Conservation (phyloP, 2,329 filamentous ascomycete species). For the Geoglossum cookeanum region DNA sequence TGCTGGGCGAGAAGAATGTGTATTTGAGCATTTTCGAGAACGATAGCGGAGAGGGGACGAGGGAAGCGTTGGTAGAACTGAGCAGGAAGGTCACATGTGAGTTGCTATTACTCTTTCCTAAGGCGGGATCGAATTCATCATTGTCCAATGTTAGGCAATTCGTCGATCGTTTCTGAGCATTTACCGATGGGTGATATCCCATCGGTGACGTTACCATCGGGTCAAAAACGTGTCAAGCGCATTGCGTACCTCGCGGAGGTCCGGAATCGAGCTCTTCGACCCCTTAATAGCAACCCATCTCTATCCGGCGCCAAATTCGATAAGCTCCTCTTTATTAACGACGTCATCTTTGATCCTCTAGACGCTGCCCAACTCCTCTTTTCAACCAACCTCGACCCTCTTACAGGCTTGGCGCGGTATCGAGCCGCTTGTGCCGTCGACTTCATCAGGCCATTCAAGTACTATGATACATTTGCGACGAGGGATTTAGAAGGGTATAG, state of each 20-base stretch:
- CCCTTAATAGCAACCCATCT: constrained; percentile 31
- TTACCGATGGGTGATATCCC: constrained; percentile 37
- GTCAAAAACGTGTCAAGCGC: constrained; percentile 35
- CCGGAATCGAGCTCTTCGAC: constrained; percentile 48
- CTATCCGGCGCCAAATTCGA: constrained; percentile 24
- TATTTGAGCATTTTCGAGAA: constrained; percentile 60
- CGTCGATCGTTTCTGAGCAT: constrained; percentile 37
- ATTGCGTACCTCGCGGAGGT: constrained; percentile 55
- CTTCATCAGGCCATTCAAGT: constrained; percentile 46
- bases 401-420: constrained; percentile 32
- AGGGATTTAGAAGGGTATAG: constrained; percentile 46
- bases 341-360: constrained; percentile 41
- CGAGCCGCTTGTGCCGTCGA: constrained; percentile 53
- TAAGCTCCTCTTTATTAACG: constrained; percentile 46
- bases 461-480: constrained; percentile 57
- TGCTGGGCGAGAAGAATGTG: constrained; percentile 47
- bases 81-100: constrained; percentile 29
- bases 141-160: constrained; percentile 18
- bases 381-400: constrained; percentile 32
- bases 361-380: constrained; percentile 44
- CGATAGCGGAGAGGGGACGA: constrained; percentile 39
- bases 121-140: neutral
- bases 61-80: constrained; percentile 34
- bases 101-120: constrained; percentile 10
- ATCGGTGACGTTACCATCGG: constrained; percentile 41